Conservation (phyloP, 2,329 filamentous ascomycete genomes). For the Colletotrichum neosansevieriae region DNA sequence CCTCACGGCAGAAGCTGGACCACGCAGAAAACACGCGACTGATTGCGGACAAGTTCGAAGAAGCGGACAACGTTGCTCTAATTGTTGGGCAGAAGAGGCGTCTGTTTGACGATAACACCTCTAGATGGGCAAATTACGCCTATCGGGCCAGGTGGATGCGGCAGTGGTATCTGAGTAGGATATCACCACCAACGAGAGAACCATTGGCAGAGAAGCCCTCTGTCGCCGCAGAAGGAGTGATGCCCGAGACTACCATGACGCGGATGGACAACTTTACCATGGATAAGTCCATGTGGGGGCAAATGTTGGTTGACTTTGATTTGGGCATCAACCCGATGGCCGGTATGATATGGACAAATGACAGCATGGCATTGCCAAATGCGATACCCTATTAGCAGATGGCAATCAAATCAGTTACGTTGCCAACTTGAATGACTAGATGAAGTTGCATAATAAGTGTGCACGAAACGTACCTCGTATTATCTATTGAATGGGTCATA, state of each 20-base stretch:
- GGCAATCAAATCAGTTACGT: too few relatives aligned
- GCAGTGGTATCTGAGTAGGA: conserved; percentile 52
- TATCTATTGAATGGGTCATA: too few relatives aligned
- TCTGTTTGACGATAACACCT: conserved; percentile 47
- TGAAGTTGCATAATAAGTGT: too few relatives aligned
- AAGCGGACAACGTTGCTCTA: conserved; percentile 46
- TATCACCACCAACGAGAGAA: not conserved
- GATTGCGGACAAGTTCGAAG: conserved; percentile 48
- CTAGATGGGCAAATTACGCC: conserved; percentile 48
- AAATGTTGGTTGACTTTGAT: conserved; percentile 15
- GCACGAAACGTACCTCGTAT: too few relatives aligned
- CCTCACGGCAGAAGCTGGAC: conserved; percentile 51
- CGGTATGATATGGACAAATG: conserved; percentile 1
- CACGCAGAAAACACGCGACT: conserved; percentile 46
- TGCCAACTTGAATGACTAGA: too few relatives aligned
- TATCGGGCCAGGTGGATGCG: conserved; percentile 55
- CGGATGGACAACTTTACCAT: conserved; percentile 15
- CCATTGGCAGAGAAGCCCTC: not conserved
- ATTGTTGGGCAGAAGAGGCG: conserved; percentile 44
- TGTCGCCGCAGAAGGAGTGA: rapidly evolving
- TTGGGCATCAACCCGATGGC: not conserved
- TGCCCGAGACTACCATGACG: not conserved
- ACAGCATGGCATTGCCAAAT: not conserved
- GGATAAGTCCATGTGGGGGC: conserved; percentile 32
- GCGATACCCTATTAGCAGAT: conserved; percentile 16